Conservation (phyloP, 129 eudicot genomes). For the sunflower (Helianthus annuus) region DNA sequence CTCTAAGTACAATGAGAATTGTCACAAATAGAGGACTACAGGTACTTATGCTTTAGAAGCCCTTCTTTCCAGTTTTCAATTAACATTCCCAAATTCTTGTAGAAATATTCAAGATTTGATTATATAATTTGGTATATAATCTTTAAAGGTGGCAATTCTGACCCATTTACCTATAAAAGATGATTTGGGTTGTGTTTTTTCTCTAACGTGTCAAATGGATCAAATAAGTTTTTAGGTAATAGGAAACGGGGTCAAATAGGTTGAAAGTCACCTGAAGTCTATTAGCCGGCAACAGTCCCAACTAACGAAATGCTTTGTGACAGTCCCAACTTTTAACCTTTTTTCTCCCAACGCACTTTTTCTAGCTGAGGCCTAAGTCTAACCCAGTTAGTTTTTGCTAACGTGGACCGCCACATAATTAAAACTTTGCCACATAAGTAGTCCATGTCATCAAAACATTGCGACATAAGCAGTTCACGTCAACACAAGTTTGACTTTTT, state of each 20-base stretch:
- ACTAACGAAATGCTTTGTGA: too few species aligned
- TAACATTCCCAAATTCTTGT: slow-evolving; percentile 2
- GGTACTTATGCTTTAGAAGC: slow-evolving; percentile 41
- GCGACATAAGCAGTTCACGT: too few species aligned
- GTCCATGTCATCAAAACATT: too few species aligned
- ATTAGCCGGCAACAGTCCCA: too few species aligned
- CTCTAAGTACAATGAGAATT: slow-evolving; percentile 66
- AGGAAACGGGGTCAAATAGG: background rate
- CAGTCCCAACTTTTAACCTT: too few species aligned
- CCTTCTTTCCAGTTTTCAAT: background rate
- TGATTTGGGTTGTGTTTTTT: background rate
- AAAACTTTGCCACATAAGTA: too few species aligned
- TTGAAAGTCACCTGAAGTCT: slow-evolving; percentile 13
- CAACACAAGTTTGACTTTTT: too few species aligned
- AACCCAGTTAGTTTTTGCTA: too few species aligned
- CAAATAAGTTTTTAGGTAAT: background rate
- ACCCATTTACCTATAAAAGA: background rate
- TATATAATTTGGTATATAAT: background rate
- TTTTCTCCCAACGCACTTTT: too few species aligned
- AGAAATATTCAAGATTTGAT: background rate
- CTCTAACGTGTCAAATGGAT: background rate
- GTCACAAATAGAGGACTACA: slow-evolving; percentile 86
- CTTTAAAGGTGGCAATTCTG: background rate
- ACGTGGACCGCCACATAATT: too few species aligned
- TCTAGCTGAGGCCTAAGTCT: too few species aligned